These are phyloP conservation scores for Verticillium albo-atrum DNA, from an alignment of 2,329 filamentous ascomycete species.

Conservation along the genomic window DNA sequence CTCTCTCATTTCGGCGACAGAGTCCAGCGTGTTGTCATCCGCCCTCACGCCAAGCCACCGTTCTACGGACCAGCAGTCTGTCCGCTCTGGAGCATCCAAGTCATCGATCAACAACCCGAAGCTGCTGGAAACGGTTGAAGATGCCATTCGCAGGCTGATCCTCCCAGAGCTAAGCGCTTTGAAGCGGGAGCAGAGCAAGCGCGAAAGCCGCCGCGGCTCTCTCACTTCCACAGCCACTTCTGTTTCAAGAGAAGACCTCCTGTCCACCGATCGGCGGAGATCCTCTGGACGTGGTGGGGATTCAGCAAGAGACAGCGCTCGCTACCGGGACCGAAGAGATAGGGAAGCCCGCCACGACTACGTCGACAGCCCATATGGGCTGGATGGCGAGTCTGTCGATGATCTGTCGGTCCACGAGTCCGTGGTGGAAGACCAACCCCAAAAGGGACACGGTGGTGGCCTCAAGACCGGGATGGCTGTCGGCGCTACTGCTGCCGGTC, in stretches of 20 bases:
- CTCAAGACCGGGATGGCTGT: conserved; percentile 37
- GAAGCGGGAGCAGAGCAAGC: conserved; percentile 82
- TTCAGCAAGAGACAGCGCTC: conserved; percentile 45
- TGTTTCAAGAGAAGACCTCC: conserved; percentile 46
- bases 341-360: conserved; percentile 53
- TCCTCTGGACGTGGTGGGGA: conserved; percentile 52
- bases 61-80: conserved; percentile 50
- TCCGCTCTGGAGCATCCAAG: conserved; percentile 43
- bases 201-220: conserved; percentile 66
- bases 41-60: conserved; percentile 50
- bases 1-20: conserved; percentile 46
- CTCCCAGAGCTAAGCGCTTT: conserved; percentile 87
- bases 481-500: conserved; percentile 35
- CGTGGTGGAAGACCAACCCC: conserved; percentile 40
- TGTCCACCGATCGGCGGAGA: conserved; percentile 55
- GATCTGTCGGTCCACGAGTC: conserved; percentile 31
- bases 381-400: conserved; percentile 42
- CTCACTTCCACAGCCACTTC: conserved; percentile 50
- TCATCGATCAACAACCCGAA: conserved; percentile 91
- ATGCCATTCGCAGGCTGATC: conserved; percentile 85
- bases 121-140: conserved; percentile 85
- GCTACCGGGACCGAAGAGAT: conserved; percentile 23
- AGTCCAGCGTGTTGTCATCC: conserved; percentile 52
- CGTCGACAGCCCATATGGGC: conserved; percentile 39
- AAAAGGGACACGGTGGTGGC: conserved; percentile 34